phyloP scores from a whole-genome alignment of 2,329 filamentous ascomycete species.

The Coniochaeta hoffmannii region DNA sequence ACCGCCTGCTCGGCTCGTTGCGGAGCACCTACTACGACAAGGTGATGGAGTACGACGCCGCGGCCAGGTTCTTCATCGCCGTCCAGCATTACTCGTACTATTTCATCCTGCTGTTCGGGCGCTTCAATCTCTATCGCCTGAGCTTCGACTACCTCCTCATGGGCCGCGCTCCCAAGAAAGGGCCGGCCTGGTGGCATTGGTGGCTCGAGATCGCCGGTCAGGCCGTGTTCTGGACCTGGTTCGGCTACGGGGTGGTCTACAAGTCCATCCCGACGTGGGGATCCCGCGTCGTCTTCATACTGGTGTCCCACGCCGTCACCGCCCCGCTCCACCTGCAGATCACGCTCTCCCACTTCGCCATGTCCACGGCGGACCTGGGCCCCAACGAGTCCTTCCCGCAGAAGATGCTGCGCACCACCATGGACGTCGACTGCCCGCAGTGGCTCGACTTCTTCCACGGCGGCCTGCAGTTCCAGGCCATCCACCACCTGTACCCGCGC shows the following conservation, averaged over 20 bases:
- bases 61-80: conserved; percentile 63
- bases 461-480: conserved; percentile 81
- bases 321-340: conserved; percentile 84
- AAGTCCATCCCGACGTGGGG: conserved; percentile 60
- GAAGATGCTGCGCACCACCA: conserved; percentile 85
- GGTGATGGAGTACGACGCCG: conserved; percentile 68
- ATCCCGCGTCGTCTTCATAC: conserved; percentile 64
- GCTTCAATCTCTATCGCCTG: conserved; percentile 80
- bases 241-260: conserved; percentile 76
- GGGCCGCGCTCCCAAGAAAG: conserved; percentile 63
- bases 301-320: conserved; percentile 74
- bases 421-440: conserved; percentile 82
- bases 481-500: conserved; percentile 79
- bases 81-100: conserved; percentile 81
- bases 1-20: conserved; percentile 67
- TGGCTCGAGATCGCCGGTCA: conserved; percentile 74
- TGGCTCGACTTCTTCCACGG: conserved; percentile 90
- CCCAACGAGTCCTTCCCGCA: conserved; percentile 81
- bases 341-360: conserved; percentile 85
- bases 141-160: conserved; percentile 72
- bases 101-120: conserved; percentile 68
- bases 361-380: conserved; percentile 84
- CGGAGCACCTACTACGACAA: conserved; percentile 78
- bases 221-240: conserved; percentile 79
- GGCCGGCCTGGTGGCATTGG: conserved; percentile 75